Evolutionary conservation across 2,329 filamentous ascomycete genomes (phyloP).

Genomic region (Teratosphaeria destructans): DNA sequence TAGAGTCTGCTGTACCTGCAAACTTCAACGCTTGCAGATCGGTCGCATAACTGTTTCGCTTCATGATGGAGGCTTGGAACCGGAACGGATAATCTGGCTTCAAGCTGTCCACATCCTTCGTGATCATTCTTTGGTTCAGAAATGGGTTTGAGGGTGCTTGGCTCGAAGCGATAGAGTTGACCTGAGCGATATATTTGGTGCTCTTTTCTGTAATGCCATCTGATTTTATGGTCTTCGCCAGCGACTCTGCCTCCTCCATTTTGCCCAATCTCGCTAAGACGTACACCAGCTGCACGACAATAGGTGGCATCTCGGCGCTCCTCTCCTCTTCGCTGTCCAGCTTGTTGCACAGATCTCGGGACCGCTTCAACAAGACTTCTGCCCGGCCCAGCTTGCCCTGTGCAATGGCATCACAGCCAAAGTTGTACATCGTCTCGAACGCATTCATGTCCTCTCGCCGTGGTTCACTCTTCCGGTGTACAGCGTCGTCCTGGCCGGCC

Average conservation of each 20-base stretch:
- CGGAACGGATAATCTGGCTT: constrained; percentile 57
- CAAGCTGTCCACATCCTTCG: constrained; percentile 42
- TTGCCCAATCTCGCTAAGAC: constrained; percentile 59
- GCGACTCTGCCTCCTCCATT: constrained; percentile 50
- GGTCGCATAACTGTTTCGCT: constrained; percentile 53
- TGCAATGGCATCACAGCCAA: constrained; percentile 62
- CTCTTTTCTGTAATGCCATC: constrained; percentile 57
- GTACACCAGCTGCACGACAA: constrained; percentile 66
- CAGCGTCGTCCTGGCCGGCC: constrained; percentile 46
- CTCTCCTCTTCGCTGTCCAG: constrained; percentile 65
- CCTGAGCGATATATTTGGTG: constrained; percentile 54
- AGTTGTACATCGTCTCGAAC: constrained; percentile 76
- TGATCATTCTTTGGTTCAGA: constrained; percentile 52
- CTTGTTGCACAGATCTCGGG: constrained; percentile 60
- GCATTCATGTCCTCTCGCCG: constrained; percentile 55
- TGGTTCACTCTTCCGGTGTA: constrained; percentile 43
- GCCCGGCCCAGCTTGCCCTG: constrained; percentile 56
- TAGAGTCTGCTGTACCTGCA: constrained; percentile 50
- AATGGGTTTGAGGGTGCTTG: constrained; percentile 51
- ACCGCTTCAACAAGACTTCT: constrained; percentile 56
- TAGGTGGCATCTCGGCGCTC: constrained; percentile 61
- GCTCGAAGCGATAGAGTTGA: constrained; percentile 49
- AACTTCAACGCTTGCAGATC: constrained; percentile 60
- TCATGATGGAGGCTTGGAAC: constrained; percentile 55
- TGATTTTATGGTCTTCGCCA: constrained; percentile 53